Percentiles rank a stretch among this genome's conserved stretches.
Conservation (phyloP, 2,329 filamentous ascomycete species). For the Teratosphaeria destructans region DNA sequence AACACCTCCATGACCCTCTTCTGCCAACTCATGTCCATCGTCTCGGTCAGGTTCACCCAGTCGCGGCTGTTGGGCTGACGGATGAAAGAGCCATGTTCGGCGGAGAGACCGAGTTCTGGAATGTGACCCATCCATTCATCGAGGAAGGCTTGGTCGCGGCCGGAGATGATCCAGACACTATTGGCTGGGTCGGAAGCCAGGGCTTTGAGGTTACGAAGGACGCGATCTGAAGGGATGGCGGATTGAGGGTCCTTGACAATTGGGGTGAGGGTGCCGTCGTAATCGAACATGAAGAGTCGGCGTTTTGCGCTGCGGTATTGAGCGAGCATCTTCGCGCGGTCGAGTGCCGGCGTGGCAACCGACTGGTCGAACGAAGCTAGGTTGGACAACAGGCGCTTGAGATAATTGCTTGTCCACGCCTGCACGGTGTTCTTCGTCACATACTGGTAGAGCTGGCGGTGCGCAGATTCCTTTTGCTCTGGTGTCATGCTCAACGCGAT, state of each 20-base stretch:
- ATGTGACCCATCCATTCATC: slow-evolving; percentile 91
- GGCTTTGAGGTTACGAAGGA: slow-evolving; percentile 68
- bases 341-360: slow-evolving; percentile 70
- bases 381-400: slow-evolving; percentile 70
- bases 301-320: slow-evolving; percentile 66
- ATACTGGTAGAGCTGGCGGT: slow-evolving; percentile 67
- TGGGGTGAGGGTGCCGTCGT: slow-evolving; percentile 90
- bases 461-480: slow-evolving; percentile 56
- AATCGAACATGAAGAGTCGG: slow-evolving; percentile 96
- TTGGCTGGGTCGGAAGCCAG: slow-evolving; percentile 74
- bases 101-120: slow-evolving; percentile 76
- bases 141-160: slow-evolving; percentile 84
- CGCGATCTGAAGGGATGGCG: slow-evolving; percentile 74
- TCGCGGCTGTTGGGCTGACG: slow-evolving; percentile 62
- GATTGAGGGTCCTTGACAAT: slow-evolving; percentile 87
- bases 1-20: slow-evolving; percentile 73
- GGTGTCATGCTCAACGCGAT: slow-evolving; percentile 66
- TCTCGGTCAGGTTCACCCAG: slow-evolving; percentile 85
- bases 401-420: slow-evolving; percentile 70
- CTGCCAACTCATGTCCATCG: slow-evolving; percentile 87
- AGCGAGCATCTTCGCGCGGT: slow-evolving; percentile 59
- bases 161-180: slow-evolving; percentile 96
- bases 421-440: slow-evolving; percentile 80
- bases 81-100: slow-evolving; percentile 95
- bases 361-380: slow-evolving; percentile 66